These are phyloP conservation scores for Plasmodium ovale DNA, from an alignment of 169 alveolate species.

Conservation along the genomic window DNA sequence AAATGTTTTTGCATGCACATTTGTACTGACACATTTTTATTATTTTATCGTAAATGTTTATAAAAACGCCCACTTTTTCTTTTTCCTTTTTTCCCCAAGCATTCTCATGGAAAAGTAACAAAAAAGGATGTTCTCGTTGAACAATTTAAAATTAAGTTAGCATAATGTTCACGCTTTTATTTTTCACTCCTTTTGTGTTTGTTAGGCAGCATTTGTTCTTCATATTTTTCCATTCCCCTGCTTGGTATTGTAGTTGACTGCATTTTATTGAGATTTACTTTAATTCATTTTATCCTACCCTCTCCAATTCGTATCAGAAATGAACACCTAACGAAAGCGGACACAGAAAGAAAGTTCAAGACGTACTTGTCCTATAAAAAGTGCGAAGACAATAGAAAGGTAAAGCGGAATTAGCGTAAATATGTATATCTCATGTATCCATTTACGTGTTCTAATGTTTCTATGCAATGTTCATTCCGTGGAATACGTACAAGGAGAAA, in stretches of 20 bases:
- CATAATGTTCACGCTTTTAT: neutral
- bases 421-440: too few relatives aligned
- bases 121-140: conserved; percentile 72
- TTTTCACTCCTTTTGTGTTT: neutral
- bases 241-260: neutral
- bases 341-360: conserved; percentile 67
- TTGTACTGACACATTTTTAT: neutral
- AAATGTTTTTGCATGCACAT: neutral
- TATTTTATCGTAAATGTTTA: neutral
- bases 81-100: conserved; percentile 49
- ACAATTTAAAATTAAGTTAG: conserved; percentile 55
- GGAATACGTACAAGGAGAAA: too few relatives aligned
- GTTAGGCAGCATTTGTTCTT: neutral
- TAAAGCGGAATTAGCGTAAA: neutral
- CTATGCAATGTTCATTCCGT: too few relatives aligned
- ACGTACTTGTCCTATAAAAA: conserved; percentile 43
- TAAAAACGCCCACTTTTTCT: neutral
- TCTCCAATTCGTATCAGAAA: conserved; percentile 6
- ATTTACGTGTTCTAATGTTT: too few relatives aligned
- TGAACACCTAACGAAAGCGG: conserved; percentile 73
- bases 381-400: conserved; percentile 72
- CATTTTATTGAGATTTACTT: neutral
- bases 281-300: neutral
- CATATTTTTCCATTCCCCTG: neutral
- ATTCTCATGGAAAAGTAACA: conserved; percentile 72